Percentiles rank a stretch among this genome's conserved stretches.
Conservation (phyloP, 305 asterid species). For the Fraxinus sp. region DNA sequence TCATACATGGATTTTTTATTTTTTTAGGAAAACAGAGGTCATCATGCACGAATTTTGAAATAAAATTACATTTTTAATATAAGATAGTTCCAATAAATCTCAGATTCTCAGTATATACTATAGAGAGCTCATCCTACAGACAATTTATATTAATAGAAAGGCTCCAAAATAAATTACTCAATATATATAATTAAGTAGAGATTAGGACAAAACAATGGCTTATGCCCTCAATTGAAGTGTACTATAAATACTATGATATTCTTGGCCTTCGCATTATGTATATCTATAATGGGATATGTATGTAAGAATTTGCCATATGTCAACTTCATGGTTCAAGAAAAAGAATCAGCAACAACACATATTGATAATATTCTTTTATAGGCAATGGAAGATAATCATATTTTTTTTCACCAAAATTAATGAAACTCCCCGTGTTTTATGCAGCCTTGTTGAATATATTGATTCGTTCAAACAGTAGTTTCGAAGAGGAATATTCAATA, state of each 20-base stretch:
- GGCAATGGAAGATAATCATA: conserved; percentile 9
- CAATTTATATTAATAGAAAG: neutral
- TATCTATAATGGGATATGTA: neutral
- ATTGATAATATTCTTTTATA: neutral
- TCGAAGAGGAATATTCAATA: conserved; percentile 12
- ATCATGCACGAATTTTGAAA: neutral
- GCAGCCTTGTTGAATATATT: neutral
- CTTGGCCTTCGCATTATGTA: neutral
- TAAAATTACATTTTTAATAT: neutral
- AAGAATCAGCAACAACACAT: neutral
- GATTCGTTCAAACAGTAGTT: conserved; percentile 26
- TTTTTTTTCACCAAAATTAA: neutral
- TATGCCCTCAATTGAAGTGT: neutral
- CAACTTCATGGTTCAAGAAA: conserved; percentile 8
- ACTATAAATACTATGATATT: neutral
- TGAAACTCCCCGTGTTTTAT: conserved; percentile 23
- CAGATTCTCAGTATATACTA: neutral
- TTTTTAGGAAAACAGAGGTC: neutral
- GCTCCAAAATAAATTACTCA: neutral
- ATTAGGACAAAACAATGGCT: neutral
- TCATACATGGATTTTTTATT: neutral
- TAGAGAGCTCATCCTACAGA: neutral
- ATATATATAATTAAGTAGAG: neutral
- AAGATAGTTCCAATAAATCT: neutral
- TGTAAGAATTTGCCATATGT: conserved; percentile 19